Evolutionary conservation across 768 basidiomycete genomes (phyloP), one percentile per base, ranked within the genome.

Genomic region (Hygrocybe punicea): DNA sequence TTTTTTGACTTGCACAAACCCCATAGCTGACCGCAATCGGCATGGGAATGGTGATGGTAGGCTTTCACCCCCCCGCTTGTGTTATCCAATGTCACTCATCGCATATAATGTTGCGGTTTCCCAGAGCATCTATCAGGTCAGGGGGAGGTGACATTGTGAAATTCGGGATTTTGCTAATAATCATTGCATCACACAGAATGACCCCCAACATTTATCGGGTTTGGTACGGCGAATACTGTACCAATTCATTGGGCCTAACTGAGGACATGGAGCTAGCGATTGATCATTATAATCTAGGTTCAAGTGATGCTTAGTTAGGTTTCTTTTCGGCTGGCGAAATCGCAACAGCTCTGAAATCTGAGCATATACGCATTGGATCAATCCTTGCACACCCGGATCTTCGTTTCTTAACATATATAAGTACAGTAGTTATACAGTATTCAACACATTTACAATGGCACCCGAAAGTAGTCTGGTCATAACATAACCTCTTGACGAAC

Each of bases 31-130:
- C 85, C 7, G 84, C 86, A 2, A 76, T 88, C 56, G 93, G 87
- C 10, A 92, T 94, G 88, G 87, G 85, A 6, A 91, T 97, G 91
- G 89, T 95, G 37, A 89, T 93, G 91, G 87, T 84, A 59, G 56
- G 84, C 72, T 21, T 46, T 58, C 40, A 33, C 19, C 37, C 10
- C 17, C 21, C n/a, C 21, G 34, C n/a, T 49, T 59, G 14, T 6
- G n/a, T n/a, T n/a, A n/a, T n/a, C n/a, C n/a, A n/a, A 8, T 29
- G 29, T 8, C 4, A 29, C 29, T 29, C 29, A 29, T n/a, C n/a
- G n/a, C n/a, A n/a, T n/a, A n/a, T n/a, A 16, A 4, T 17, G 14
- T 40, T 16, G 6, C 16, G 19, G 11, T 63, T 63, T 57, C 52
- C 13, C 62, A 90, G 88, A 85, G 81, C 63, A 87, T 84, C n/a